These are phyloP conservation scores for Staphylotrichum longicolle DNA, from an alignment of 495 filamentous ascomycete species.

Conservation along the genomic window DNA sequence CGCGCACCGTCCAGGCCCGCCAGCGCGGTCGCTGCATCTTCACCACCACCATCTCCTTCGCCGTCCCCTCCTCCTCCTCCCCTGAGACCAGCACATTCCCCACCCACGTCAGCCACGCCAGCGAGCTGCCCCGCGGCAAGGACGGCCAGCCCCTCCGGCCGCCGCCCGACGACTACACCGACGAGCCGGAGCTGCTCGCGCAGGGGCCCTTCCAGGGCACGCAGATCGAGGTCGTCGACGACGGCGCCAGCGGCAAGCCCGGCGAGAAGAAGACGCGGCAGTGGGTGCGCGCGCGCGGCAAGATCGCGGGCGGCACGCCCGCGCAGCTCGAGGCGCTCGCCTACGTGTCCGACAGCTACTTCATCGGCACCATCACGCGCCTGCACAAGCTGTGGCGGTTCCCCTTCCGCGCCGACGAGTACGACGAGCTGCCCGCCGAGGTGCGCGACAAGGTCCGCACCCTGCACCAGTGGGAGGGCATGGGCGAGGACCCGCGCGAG, in stretches of 20 bases:
- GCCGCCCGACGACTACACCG: slow-evolving; percentile 40
- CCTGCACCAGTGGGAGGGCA: slow-evolving; percentile 45
- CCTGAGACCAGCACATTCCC: slow-evolving; percentile 57
- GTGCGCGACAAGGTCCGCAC: slow-evolving; percentile 30
- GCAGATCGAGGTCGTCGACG: slow-evolving; percentile 52
- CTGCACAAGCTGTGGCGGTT: slow-evolving; percentile 72
- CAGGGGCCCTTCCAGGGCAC: slow-evolving; percentile 53
- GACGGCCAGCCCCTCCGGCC: slow-evolving; percentile 26
- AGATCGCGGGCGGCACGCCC: slow-evolving; percentile 70
- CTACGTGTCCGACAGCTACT: slow-evolving; percentile 88
- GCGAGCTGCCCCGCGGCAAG: slow-evolving; percentile 52
- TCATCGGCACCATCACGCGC: slow-evolving; percentile 81
- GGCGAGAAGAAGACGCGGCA: slow-evolving; percentile 69
- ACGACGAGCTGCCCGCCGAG: slow-evolving; percentile 34
- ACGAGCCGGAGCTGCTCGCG: slow-evolving; percentile 36
- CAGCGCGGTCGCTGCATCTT: slow-evolving; percentile 90
- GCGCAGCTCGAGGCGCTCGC: slow-evolving; percentile 84
- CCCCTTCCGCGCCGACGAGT: slow-evolving; percentile 39
- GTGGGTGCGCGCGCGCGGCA: slow-evolving; percentile 75
- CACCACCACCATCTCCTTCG: slow-evolving; percentile 90
- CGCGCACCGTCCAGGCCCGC: slow-evolving; percentile 90
- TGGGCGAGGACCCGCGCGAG: slow-evolving; percentile 39
- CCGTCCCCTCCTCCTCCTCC: slow-evolving; percentile 46
- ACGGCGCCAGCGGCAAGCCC: slow-evolving; percentile 34
- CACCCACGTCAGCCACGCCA: slow-evolving; percentile 58